Evolutionary conservation across 305 asterid genomes (phyloP).

Genomic region (Fraxinus angustifolia): DNA sequence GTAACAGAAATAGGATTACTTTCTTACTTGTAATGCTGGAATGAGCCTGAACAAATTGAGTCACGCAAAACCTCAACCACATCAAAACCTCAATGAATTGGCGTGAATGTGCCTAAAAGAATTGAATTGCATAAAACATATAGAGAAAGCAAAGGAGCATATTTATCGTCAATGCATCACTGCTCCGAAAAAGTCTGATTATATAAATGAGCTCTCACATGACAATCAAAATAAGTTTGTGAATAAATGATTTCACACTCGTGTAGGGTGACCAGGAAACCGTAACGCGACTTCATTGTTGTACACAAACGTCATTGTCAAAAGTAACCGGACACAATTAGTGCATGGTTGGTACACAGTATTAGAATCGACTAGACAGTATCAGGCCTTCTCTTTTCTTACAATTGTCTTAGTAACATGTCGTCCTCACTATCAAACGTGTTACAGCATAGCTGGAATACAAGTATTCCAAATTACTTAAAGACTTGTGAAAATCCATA

Average conservation of each 20-base stretch:
- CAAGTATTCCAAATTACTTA: not conserved
- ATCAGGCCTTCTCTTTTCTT: not conserved
- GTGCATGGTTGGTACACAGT: not conserved
- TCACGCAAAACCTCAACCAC: constrained; percentile 20
- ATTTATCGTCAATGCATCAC: not conserved
- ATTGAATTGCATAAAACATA: not conserved
- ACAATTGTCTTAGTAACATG: not conserved
- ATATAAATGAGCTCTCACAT: not conserved
- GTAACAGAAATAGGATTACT: constrained; percentile 23
- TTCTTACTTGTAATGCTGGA: constrained; percentile 7
- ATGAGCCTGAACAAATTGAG: constrained; percentile 19
- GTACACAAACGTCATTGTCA: not conserved
- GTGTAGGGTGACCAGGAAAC: constrained; percentile 24
- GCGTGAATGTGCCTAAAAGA: not conserved
- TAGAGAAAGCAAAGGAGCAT: not conserved
- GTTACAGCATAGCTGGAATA: not conserved
- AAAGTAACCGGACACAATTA: not conserved
- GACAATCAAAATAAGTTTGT: not conserved
- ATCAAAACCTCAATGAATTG: not conserved
- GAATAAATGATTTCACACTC: constrained; percentile 24
- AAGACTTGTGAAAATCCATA: not conserved
- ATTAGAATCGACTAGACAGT: not conserved
- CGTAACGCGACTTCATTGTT: not conserved
- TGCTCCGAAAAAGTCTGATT: not conserved
- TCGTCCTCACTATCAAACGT: not conserved